Conservation (phyloP, 2,329 filamentous ascomycete genomes). For the Ophioceras dolichostomum region DNA sequence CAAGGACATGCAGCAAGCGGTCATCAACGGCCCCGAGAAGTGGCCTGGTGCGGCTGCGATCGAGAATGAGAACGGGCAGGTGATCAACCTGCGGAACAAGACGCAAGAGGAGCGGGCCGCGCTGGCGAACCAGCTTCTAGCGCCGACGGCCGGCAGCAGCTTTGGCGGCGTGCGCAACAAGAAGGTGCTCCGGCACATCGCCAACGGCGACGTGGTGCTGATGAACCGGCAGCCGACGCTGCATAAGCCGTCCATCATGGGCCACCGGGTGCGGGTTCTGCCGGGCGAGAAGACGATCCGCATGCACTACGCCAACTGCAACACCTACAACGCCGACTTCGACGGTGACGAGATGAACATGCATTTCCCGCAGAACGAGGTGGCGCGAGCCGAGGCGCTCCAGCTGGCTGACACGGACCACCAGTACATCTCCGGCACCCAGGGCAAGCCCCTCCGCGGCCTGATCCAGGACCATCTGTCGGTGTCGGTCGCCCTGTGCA, state of each 20-base stretch:
- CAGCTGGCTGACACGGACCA: conserved; percentile 94
- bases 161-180: conserved; percentile 74
- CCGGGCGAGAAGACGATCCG: conserved; percentile 94
- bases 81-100: conserved; percentile 79
- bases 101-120: conserved; percentile 78
- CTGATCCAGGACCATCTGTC: conserved; percentile 98
- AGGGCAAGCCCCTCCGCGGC: conserved; percentile 86
- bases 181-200: conserved; percentile 92
- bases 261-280: conserved; percentile 81
- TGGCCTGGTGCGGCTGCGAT: conserved; percentile 94
- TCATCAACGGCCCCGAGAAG: conserved; percentile 85
- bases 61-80: conserved; percentile 88
- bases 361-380: conserved; percentile 97
- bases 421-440: conserved; percentile 89
- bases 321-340: conserved; percentile 98
- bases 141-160: conserved; percentile 63
- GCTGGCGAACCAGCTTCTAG: conserved; percentile 84
- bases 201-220: conserved; percentile 90
- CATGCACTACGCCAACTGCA: conserved; percentile 99
- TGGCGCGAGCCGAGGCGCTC: conserved; percentile 84
- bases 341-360: conserved; percentile 99
- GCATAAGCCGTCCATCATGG: conserved; percentile 99
- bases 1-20: conserved; percentile 86
- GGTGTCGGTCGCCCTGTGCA: conserved; percentile 83
- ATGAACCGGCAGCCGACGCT: conserved; percentile 99